A percentile compares a stretch with the other conserved stretches of the same genome.
Evolutionary conservation across 2,329 filamentous ascomycete species (phyloP).

Genomic region (Botryotinia globosa): DNA sequence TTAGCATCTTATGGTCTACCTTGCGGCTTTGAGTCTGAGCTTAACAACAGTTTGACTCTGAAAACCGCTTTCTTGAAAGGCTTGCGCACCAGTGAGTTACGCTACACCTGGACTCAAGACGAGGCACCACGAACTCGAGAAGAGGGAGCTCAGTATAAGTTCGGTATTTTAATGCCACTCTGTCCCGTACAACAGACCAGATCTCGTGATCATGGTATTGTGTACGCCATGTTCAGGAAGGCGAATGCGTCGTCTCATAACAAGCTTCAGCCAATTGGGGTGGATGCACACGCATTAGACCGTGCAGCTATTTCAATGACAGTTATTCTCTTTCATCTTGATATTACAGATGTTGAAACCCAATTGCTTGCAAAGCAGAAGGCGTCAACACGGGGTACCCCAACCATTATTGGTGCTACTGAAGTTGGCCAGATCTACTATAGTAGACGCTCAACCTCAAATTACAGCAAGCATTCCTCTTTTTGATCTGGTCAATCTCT

Average conservation of each 20-base stretch:
- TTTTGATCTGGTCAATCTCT: background rate
- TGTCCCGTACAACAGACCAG: background rate
- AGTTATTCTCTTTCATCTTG: background rate
- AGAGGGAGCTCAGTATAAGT: background rate
- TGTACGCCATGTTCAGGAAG: slow-evolving; percentile 2
- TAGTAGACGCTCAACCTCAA: background rate
- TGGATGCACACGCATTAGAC: background rate
- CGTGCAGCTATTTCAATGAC: background rate
- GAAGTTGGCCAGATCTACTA: slow-evolving; percentile 9
- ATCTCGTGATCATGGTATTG: slow-evolving; percentile 7
- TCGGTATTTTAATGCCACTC: slow-evolving; percentile 2
- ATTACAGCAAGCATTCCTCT: background rate
- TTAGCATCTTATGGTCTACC: slow-evolving; percentile 34
- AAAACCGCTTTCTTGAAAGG: background rate
- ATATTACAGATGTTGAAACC: background rate
- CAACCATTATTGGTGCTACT: slow-evolving; percentile 6
- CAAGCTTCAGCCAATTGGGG: background rate
- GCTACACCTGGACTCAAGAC: background rate
- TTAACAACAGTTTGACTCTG: background rate
- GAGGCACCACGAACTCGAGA: background rate
- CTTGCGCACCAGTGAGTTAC: background rate
- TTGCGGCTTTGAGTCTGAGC: slow-evolving; percentile 5
- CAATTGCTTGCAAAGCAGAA: background rate
- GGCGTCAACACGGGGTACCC: background rate
- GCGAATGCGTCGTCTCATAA: background rate